A percentile compares a stretch with the other conserved stretches of the same genome.
Evolutionary conservation across 768 basidiomycete genomes (phyloP).

Genomic region (Termitomyces sp.): DNA sequence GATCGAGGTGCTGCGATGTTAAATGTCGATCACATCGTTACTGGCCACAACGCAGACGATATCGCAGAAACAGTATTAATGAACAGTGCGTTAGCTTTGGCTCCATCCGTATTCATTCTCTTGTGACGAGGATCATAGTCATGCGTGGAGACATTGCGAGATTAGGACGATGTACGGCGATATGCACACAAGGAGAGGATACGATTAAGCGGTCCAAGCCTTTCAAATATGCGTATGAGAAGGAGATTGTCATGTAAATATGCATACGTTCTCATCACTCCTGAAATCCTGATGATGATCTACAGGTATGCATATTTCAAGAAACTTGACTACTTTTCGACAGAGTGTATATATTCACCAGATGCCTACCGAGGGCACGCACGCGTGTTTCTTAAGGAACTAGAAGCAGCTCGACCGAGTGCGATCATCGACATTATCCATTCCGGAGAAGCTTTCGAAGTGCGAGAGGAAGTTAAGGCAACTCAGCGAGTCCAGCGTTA

Average conservation of each 20-base stretch:
- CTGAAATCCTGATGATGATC: background rate
- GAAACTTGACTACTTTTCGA: conserved; percentile 98
- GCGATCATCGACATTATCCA: conserved; percentile 98
- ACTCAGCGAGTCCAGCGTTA: conserved; percentile 82
- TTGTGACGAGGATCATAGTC: conserved; percentile 47
- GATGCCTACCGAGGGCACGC: conserved; percentile 99
- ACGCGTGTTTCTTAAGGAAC: conserved; percentile 88
- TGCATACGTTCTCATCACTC: background rate
- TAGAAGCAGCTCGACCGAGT: conserved; percentile 91
- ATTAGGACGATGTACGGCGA: conserved; percentile 87
- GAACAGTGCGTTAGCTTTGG: conserved; percentile 73
- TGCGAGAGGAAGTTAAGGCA: conserved; percentile 81
- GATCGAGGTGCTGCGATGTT: conserved; percentile 90
- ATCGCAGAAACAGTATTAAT: conserved; percentile 98
- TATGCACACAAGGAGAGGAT: conserved; percentile 95
- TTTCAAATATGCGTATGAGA: conserved; percentile 99
- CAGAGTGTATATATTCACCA: conserved; percentile 98
- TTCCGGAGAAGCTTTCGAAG: conserved; percentile 89
- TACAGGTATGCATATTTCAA: conserved; percentile 98
- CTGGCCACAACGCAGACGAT: conserved; percentile 98
- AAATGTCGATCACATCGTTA: conserved; percentile 94
- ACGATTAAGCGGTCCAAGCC: conserved; percentile 97
- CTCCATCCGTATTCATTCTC: background rate
- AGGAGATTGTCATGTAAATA: conserved; percentile 96
- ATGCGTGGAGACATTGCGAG: conserved; percentile 98